Conservation (phyloP, 2,329 filamentous ascomycete genomes). For the Xylaria sp. region DNA sequence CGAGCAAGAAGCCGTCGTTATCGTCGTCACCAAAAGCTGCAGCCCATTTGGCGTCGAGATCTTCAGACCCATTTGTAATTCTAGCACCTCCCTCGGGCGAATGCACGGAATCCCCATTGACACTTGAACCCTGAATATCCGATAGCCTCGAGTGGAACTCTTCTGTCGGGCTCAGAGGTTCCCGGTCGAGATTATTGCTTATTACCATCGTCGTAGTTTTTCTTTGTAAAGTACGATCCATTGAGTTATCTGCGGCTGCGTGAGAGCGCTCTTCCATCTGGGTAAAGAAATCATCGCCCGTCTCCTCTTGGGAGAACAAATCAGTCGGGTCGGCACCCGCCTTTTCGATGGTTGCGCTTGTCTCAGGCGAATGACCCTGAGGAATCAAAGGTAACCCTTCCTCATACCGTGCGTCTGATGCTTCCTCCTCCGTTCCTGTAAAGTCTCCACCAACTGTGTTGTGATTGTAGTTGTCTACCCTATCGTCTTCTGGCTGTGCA, state of each 20-base stretch:
- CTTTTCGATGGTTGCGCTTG: constrained; percentile 45
- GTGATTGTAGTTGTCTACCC: constrained; percentile 43
- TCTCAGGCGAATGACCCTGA: constrained; percentile 47
- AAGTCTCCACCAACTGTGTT: constrained; percentile 58
- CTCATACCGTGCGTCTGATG: constrained; percentile 70
- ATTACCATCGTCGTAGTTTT: constrained; percentile 78
- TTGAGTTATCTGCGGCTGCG: constrained; percentile 41
- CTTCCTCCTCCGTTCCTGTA: constrained; percentile 55
- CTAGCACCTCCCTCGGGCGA: constrained; percentile 40
- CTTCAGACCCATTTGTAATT: constrained; percentile 50
- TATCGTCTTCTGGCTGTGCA: constrained; percentile 50
- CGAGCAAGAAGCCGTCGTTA: constrained; percentile 70
- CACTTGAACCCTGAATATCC: constrained; percentile 24
- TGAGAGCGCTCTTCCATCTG: constrained; percentile 56
- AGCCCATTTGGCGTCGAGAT: constrained; percentile 84
- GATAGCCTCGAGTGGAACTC: constrained; percentile 33
- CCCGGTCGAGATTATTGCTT: constrained; percentile 50
- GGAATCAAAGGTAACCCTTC: constrained; percentile 75
- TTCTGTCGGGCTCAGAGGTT: constrained; percentile 43
- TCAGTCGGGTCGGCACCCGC: constrained; percentile 42
- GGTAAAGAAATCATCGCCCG: constrained; percentile 70
- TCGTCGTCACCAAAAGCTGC: constrained; percentile 80
- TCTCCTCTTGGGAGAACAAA: constrained; percentile 57
- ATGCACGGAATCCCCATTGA: constrained; percentile 44
- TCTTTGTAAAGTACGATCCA: constrained; percentile 62